These are phyloP conservation scores for Thielaviopsis populi DNA, from an alignment of 2,329 filamentous ascomycete genomes.

Conservation along the genomic window DNA sequence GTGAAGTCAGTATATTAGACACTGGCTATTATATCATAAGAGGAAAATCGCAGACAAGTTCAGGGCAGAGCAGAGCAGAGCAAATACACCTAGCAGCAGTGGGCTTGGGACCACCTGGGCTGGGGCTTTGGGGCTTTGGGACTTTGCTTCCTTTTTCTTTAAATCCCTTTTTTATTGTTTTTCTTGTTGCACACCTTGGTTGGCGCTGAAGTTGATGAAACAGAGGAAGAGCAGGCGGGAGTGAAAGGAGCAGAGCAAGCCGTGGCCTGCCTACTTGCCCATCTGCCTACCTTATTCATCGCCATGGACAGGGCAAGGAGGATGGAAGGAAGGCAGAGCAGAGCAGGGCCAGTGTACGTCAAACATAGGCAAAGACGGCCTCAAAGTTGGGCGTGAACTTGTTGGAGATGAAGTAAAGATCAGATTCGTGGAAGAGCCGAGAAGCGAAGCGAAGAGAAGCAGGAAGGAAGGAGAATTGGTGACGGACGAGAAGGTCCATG, in stretches of 20 bases:
- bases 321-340: neutral
- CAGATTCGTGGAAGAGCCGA: neutral
- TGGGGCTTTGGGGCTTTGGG: neutral
- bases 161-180: neutral
- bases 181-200: neutral
- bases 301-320: neutral
- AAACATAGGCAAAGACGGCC: neutral
- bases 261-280: no score
- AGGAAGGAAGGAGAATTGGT: neutral
- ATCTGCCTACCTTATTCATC: no score
- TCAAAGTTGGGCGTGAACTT: neutral
- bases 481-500: no score
- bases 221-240: neutral
- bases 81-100: neutral
- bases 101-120: neutral
- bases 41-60: neutral
- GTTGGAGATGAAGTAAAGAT: neutral
- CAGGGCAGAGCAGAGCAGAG: neutral
- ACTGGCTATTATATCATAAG: neutral
- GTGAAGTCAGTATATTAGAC: neutral
- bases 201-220: constrained; percentile 3
- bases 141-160: neutral
- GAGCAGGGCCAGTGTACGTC: neutral
- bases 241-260: neutral
- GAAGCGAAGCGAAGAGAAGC: neutral